Evolutionary conservation across 495 filamentous ascomycete species (phyloP).

Genomic region (Corynascus novoguineensis): DNA sequence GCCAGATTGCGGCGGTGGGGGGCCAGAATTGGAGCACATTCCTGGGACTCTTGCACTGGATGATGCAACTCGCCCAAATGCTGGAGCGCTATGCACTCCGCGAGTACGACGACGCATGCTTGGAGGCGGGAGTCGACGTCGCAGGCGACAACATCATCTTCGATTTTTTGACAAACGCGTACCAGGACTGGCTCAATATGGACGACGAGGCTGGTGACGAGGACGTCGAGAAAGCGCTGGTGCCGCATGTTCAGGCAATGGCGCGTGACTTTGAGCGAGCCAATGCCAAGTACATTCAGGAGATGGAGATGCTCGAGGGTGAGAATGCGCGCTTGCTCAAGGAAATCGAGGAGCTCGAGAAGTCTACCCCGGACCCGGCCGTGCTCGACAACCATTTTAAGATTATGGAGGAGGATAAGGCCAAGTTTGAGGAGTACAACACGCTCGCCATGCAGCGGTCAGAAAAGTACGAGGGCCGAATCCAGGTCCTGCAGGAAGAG

Average conservation of each 20-base stretch:
- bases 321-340: constrained; percentile 71
- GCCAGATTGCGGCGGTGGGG: constrained; percentile 87
- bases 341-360: constrained; percentile 84
- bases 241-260: constrained; percentile 86
- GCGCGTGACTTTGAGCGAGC: constrained; percentile 77
- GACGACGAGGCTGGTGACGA: constrained; percentile 83
- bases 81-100: constrained; percentile 70
- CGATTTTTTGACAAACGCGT: constrained; percentile 79
- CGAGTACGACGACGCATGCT: constrained; percentile 81
- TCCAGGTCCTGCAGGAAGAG: constrained; percentile 71
- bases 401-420: constrained; percentile 82
- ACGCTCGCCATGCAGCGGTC: constrained; percentile 68
- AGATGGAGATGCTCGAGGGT: constrained; percentile 74
- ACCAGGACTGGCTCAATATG: constrained; percentile 86
- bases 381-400: constrained; percentile 78
- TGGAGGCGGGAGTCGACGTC: constrained; percentile 79
- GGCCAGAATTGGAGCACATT: constrained; percentile 95
- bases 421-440: constrained; percentile 92
- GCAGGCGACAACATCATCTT: constrained; percentile 87
- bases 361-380: constrained; percentile 71
- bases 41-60: constrained; percentile 91
- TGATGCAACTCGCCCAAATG: constrained; percentile 94
- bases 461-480: constrained; percentile 73
- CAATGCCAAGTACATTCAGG: constrained; percentile 72
- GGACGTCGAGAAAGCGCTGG: constrained; percentile 64